Evolutionary conservation across 208 protist genomes (phyloP), one percentile per base, ranked within the genome.

Genomic region (Trypanosomatidae sp.): DNA sequence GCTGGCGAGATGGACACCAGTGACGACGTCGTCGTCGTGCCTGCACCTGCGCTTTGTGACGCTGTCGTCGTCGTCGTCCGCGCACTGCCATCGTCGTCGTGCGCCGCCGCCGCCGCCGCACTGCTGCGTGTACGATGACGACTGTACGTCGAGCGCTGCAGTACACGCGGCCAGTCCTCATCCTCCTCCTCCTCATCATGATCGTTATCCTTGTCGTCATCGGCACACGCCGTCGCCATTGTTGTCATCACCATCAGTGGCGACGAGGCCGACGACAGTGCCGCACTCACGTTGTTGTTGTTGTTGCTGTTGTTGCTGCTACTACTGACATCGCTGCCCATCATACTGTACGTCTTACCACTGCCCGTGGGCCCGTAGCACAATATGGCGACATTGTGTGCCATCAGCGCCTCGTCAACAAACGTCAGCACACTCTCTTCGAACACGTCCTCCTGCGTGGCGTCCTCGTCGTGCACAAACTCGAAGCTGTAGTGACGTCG

Each of bases 271-370:
- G n/a, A 13, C 23, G 43, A 23, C 32, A 32, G 33, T 32, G 41
- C 13, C 25, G 25, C 15, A 11, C 48, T 15, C n/a, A 22, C 32
- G 10, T 33, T 5, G 27, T 10, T 30, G 25, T 15, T 32, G 52
- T 18, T 32, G 8, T 22, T 2, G 53, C 41, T 33, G 32, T 61
- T 61, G n/a, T n/a, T n/a, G n/a, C n/a, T n/a, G n/a, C n/a, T n/a
- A n/a, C n/a, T n/a, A n/a, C n/a, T n/a, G n/a, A n/a, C n/a, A n/a
- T n/a, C n/a, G n/a, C n/a, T n/a, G 25, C 83, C 83, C 69, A 92
- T 92, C 76, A 92, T 88, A 56, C 75, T 92, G 57, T 81, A 82
- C 25, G 83, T 92, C 65, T 92, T 92, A 20, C 83, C 83, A 43
- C 83, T 92, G 25, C 83, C 83, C 3, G 83, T 92, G 1, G 83